Conservation (phyloP, 768 basidiomycete genomes). For the Pulveroboletus ravenelii region DNA sequence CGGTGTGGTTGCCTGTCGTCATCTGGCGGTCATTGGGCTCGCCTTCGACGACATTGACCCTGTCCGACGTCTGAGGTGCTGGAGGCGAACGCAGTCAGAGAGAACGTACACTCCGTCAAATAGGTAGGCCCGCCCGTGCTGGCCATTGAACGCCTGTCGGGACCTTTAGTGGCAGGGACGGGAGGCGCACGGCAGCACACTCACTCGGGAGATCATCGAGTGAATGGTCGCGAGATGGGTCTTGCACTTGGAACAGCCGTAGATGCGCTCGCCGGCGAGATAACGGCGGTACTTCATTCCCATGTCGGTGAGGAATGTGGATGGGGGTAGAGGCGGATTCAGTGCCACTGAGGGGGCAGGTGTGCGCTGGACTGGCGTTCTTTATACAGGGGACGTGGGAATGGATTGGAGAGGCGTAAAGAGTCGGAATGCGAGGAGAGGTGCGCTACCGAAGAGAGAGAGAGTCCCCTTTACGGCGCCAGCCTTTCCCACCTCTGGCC, state of each 20-base stretch:
- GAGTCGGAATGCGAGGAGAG: constrained; percentile 5
- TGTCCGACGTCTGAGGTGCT: constrained; percentile 29
- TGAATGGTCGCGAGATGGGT: constrained; percentile 91
- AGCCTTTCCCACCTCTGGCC: constrained; percentile 24
- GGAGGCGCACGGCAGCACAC: constrained; percentile 21
- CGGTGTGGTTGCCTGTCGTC: constrained; percentile 96
- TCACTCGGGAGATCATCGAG: constrained; percentile 84
- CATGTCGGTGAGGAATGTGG: constrained; percentile 42
- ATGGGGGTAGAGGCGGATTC: neutral
- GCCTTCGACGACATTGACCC: constrained; percentile 89
- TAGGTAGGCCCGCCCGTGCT: constrained; percentile 92
- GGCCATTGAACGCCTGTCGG: constrained; percentile 88
- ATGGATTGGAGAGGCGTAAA: constrained; percentile 12
- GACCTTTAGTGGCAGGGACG: constrained; percentile 12
- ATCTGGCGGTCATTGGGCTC: constrained; percentile 88
- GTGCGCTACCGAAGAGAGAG: constrained; percentile 1
- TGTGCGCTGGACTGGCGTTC: constrained; percentile 4
- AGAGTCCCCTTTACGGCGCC: constrained; percentile 21
- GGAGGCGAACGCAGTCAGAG: constrained; percentile 10
- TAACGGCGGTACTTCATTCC: constrained; percentile 89
- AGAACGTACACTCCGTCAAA: constrained; percentile 85
- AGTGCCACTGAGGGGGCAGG: constrained; percentile 1
- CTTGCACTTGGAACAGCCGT: constrained; percentile 81
- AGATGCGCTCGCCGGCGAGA: constrained; percentile 79
- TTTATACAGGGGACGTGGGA: constrained; percentile 32